Percentiles rank a stretch among this genome's conserved stretches.
Evolutionary conservation across 306 rosid species (phyloP).

Genomic region (Corylus americana): DNA sequence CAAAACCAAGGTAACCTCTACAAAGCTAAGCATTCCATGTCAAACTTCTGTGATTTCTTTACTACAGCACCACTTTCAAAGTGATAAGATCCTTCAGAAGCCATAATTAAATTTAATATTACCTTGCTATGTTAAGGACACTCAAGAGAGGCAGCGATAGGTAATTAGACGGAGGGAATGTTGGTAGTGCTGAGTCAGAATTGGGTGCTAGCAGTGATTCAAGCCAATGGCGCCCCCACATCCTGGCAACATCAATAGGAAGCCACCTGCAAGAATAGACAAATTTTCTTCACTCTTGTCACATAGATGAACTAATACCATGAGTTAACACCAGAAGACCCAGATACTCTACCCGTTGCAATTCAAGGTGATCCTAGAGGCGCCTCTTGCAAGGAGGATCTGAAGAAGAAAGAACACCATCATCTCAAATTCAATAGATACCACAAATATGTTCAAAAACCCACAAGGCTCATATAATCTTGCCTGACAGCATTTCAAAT

Average conservation of each 20-base stretch:
- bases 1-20: not conserved
- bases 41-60: not conserved
- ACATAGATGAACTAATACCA: conserved; percentile 13
- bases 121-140: conserved; percentile 87
- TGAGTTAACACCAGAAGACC: conserved; percentile 6
- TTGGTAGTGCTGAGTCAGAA: conserved; percentile 57
- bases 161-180: conserved; percentile 68
- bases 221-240: conserved; percentile 99
- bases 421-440: conserved; percentile 22
- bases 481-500: conserved; percentile 95
- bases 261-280: conserved; percentile 69
- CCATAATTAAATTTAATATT: conserved; percentile 24
- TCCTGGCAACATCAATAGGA: conserved; percentile 92
- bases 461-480: conserved; percentile 30
- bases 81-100: conserved; percentile 10
- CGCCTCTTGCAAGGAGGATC: conserved; percentile 91
- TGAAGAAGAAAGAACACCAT: conserved; percentile 38
- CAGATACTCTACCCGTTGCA: conserved; percentile 78
- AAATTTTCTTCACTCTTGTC: conserved; percentile 19
- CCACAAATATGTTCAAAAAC: conserved; percentile 12
- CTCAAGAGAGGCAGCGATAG: conserved; percentile 92
- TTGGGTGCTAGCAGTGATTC: conserved; percentile 75
- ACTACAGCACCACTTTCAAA: not conserved
- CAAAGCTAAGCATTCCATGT: not conserved
- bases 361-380: conserved; percentile 68